Percentiles rank a stretch among this genome's conserved stretches.
Conservation (phyloP, 345 rosid species). For the Moricandia arvensis region DNA sequence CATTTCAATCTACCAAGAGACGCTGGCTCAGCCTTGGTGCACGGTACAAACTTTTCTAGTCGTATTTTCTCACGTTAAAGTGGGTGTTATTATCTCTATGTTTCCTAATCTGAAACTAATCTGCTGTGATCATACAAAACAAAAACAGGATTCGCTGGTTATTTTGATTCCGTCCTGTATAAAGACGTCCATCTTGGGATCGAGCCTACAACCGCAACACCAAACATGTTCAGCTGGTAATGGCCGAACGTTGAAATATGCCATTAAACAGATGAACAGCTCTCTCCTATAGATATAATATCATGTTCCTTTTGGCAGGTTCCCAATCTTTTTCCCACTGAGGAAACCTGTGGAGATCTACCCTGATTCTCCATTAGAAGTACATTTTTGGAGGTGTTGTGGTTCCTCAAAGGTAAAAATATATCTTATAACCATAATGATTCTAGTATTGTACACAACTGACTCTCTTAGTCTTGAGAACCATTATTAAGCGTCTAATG, state of each 20-base stretch:
- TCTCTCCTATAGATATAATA: neutral
- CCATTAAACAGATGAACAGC: neutral
- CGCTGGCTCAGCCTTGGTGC: conserved; percentile 81
- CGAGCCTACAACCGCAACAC: conserved; percentile 87
- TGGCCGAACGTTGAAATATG: neutral
- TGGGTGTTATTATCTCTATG: neutral
- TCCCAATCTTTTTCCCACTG: conserved; percentile 88
- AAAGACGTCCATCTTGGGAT: conserved; percentile 95
- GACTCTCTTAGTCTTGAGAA: neutral
- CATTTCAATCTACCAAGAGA: conserved; percentile 64
- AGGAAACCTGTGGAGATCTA: conserved; percentile 53
- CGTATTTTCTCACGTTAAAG: neutral
- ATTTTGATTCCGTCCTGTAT: conserved; percentile 81
- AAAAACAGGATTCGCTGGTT: conserved; percentile 84
- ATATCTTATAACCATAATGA: neutral
- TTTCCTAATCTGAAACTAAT: conserved; percentile 10
- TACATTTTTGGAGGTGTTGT: conserved; percentile 42
- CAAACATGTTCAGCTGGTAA: conserved; percentile 99
- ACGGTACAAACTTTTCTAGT: conserved; percentile 50
- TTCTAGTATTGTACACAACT: neutral
- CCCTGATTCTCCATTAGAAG: too few relatives aligned
- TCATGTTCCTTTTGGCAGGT: conserved; percentile 47
- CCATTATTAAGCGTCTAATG: neutral
- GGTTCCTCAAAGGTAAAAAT: conserved; percentile 75
- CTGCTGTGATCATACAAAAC: neutral